A percentile compares a stretch with the other conserved stretches of the same genome.
These are phyloP conservation scores for Xylaria castorea DNA, from an alignment of 495 filamentous ascomycete genomes.

Conservation along the genomic window DNA sequence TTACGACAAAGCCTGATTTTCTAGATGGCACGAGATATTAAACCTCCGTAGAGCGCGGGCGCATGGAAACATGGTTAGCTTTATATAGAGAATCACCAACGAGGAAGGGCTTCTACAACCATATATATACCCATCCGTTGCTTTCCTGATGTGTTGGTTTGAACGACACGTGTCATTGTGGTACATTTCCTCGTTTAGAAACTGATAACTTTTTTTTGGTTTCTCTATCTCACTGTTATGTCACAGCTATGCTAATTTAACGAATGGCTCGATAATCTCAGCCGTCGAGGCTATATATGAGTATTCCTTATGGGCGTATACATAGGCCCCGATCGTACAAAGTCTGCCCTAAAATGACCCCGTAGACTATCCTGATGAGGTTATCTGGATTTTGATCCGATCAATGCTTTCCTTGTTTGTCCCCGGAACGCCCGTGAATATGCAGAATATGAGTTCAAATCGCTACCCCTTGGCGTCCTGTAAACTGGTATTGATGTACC, in stretches of 20 bases:
- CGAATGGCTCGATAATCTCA: not conserved
- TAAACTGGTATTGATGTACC: slow-evolving; percentile 7
- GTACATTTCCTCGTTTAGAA: not conserved
- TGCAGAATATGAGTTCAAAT: slow-evolving; percentile 15
- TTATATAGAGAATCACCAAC: not conserved
- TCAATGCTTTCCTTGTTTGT: slow-evolving; percentile 8
- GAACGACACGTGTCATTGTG: not conserved
- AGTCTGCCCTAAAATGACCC: not conserved
- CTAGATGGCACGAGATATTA: not conserved
- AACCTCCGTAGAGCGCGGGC: not conserved
- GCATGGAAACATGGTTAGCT: not conserved
- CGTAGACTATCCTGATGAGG: not conserved
- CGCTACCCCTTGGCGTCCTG: not conserved
- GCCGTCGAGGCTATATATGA: not conserved
- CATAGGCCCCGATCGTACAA: not conserved
- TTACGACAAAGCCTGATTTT: not conserved
- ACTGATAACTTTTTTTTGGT: too few relatives aligned
- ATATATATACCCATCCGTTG: not conserved
- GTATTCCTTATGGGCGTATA: not conserved
- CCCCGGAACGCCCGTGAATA: slow-evolving; percentile 12
- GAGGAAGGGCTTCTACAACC: not conserved
- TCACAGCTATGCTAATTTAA: not conserved
- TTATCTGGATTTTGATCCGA: not conserved
- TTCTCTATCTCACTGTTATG: not conserved
- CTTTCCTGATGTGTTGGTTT: not conserved